These are phyloP conservation scores for Corymbia citriodora DNA, from an alignment of 441 rosid genomes.

Conservation along the genomic window DNA sequence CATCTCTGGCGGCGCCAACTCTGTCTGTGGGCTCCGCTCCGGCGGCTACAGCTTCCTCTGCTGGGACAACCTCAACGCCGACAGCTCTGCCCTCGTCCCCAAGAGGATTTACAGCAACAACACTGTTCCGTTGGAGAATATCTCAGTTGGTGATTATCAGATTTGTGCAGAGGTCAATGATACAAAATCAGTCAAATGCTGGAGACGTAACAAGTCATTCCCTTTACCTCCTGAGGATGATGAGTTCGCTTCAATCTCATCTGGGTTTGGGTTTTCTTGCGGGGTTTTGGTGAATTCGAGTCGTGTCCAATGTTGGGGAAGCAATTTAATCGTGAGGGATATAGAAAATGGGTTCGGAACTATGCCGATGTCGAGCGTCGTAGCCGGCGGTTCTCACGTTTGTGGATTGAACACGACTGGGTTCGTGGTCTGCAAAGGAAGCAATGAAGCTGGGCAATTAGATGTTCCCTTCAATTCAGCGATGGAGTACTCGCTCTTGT, in stretches of 20 bases:
- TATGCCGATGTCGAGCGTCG: not conserved
- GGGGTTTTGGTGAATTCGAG: not conserved
- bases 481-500: not conserved
- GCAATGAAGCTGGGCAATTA: slow-evolving; percentile 5
- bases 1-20: slow-evolving; percentile 7
- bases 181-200: not conserved
- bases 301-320: slow-evolving; percentile 4
- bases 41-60: slow-evolving; percentile 10
- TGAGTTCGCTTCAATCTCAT: not conserved
- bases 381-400: slow-evolving; percentile 1
- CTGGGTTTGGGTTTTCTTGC: slow-evolving; percentile 14
- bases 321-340: not conserved
- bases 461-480: slow-evolving; percentile 4
- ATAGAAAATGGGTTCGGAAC: not conserved
- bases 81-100: not conserved
- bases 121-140: not conserved
- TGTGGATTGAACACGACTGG: slow-evolving; percentile 9
- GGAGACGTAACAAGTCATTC: not conserved
- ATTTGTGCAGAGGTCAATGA: slow-evolving; percentile 3
- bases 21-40: slow-evolving; percentile 8
- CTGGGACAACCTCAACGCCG: slow-evolving; percentile 2
- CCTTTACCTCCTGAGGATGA: not conserved
- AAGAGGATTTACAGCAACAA: not conserved
- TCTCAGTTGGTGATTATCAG: slow-evolving; percentile 10
- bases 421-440: slow-evolving; percentile 8